phyloP scores from a whole-genome alignment of 1,284 basidiomycete species.

The Apiotrichum domesticum region DNA sequence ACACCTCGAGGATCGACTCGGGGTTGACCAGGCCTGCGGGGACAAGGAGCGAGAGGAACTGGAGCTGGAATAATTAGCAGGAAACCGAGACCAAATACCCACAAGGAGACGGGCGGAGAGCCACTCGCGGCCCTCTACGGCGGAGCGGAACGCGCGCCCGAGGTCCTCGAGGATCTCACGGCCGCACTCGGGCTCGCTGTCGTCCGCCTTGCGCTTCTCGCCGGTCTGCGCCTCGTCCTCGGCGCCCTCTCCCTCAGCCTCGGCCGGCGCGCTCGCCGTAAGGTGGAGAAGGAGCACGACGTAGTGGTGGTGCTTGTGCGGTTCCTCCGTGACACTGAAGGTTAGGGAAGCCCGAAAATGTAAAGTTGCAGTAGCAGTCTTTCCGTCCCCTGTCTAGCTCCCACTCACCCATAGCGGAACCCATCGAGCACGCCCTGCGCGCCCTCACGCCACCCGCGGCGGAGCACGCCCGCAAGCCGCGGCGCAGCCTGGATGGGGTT shows the following conservation, averaged over 20 bases:
- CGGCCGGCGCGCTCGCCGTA: slow-evolving; percentile 48
- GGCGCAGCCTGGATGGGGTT: slow-evolving; percentile 59
- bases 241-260: slow-evolving; percentile 41
- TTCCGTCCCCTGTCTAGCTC: neutral
- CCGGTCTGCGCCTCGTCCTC: slow-evolving; percentile 21
- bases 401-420: slow-evolving; percentile 62
- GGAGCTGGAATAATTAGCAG: slow-evolving; percentile 56
- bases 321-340: slow-evolving; percentile 73
- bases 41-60: slow-evolving; percentile 82
- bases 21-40: slow-evolving; percentile 66
- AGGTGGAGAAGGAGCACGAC: slow-evolving; percentile 71
- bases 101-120: slow-evolving; percentile 69
- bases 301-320: slow-evolving; percentile 84
- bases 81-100: neutral
- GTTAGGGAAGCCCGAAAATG: no score
- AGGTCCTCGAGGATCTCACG: slow-evolving; percentile 78
- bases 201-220: slow-evolving; percentile 34
- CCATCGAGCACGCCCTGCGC: slow-evolving; percentile 58
- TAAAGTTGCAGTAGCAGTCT: neutral
- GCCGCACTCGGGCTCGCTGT: slow-evolving; percentile 53
- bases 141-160: slow-evolving; percentile 76
- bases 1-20: slow-evolving; percentile 66
- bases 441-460: slow-evolving; percentile 58
- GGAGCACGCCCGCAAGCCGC: slow-evolving; percentile 61
- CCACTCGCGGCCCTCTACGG: slow-evolving; percentile 81